Base-by-base conservation (phyloP, 176 grass and related monocot genomes). In the Pharus latifolius region DNA sequence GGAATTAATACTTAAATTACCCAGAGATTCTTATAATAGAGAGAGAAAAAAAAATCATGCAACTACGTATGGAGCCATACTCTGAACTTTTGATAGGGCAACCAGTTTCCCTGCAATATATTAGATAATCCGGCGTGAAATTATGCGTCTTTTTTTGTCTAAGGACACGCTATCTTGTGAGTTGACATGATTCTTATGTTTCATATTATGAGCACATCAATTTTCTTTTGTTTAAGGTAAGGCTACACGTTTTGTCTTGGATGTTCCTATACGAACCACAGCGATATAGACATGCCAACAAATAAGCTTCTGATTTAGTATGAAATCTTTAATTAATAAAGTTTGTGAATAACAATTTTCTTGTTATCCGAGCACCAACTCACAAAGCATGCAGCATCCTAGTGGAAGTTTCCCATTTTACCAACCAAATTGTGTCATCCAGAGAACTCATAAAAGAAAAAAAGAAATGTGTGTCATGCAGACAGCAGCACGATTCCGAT, bases 121-220 rank as follows among this genome's bases (percentile, higher is more conserved):
- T 32, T 46, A 2, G 46, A 74, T 9, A 45, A 68, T 54, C 54
- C 22, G 49, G n/a, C 40, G 20, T 0, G 46, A 50, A 44, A 68
- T 54, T 44, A 74, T 54, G 15, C 45, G 7, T 40, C 27, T 23
- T 11, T 32, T 45, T 43, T 35, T 73, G 75, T 4, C 49, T 19
- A 18, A 31, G 70, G 51, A 48, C 34, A 74, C 51, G 20, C 15
- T n/a, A 80, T 56, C 48, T 27, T 6, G 6, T 20, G 14, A 5
- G 60, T 68, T 68, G 82, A 74, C 75, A 30, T 31, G 82, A 31
- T 55, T 24, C 13, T 20, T 8, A 2, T 75, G 70, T 69, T 58
- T n/a, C 55, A 23, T 28, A 32, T 31, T 44, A 50, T 42, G 26
- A 60, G 68, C 45, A 51, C 13, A 23, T 2, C 5, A 22, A n/a